Conservation (phyloP, 495 filamentous ascomycete genomes). For the Hypoxylon fuscum region DNA sequence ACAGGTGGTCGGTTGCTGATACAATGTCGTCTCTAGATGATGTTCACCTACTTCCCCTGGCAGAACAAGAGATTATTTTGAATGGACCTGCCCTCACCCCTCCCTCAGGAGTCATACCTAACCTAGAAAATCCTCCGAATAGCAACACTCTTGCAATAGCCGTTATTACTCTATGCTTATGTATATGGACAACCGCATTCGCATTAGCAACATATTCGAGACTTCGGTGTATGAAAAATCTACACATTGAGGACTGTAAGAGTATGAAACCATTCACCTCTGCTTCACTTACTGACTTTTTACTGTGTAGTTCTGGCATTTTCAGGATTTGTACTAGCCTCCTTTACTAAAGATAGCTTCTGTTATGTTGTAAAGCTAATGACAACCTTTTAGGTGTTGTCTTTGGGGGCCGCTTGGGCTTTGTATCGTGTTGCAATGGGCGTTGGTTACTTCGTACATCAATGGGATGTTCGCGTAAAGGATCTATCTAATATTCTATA, state of each 20-base stretch:
- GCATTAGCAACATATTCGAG: constrained; percentile 20
- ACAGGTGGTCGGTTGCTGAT: too few relatives aligned
- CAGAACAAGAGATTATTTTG: constrained; percentile 12
- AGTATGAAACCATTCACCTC: background rate
- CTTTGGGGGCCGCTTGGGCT: background rate
- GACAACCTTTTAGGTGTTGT: background rate
- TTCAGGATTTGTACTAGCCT: background rate
- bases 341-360: too few relatives aligned
- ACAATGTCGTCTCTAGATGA: constrained; percentile 10
- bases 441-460: constrained; percentile 35
- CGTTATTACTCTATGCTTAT: constrained; percentile 14
- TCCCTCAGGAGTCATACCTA: constrained; percentile 22
- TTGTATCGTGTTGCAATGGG: background rate
- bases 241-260: constrained; percentile 18
- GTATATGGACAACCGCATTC: constrained; percentile 9
- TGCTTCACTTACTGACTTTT: background rate
- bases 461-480: constrained; percentile 30
- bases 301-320: background rate
- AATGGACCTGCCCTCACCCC: constrained; percentile 31
- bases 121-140: constrained; percentile 37
- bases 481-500: constrained; percentile 4
- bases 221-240: constrained; percentile 8
- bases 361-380: too few relatives aligned
- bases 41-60: constrained; percentile 12
- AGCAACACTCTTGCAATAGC: constrained; percentile 21